Conservation (phyloP, 306 rosid genomes). For the Hippophae gyantsensis region DNA sequence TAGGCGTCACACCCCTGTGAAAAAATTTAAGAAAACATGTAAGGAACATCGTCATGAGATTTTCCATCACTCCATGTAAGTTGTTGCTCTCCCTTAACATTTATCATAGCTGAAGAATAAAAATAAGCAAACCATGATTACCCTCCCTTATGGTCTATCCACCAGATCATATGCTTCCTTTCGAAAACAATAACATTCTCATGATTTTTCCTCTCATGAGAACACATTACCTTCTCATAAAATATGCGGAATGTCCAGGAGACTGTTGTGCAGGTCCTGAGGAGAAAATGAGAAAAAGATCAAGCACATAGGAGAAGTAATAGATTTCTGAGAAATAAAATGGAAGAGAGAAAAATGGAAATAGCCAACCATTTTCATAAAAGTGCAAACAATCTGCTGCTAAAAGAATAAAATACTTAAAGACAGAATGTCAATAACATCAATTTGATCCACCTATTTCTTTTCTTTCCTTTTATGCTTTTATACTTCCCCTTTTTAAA, state of each 20-base stretch:
- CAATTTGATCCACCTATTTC: not conserved
- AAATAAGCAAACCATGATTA: too few species aligned
- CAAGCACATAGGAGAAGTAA: conserved; percentile 15
- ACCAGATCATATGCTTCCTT: not conserved
- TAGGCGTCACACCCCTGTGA: too few species aligned
- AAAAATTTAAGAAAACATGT: too few species aligned
- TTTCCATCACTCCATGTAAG: too few species aligned
- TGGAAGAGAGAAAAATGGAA: not conserved
- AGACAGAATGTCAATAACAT: not conserved
- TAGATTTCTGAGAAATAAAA: conserved; percentile 2
- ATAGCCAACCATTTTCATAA: not conserved
- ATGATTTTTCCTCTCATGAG: conserved; percentile 5
- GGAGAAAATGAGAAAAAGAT: conserved; percentile 17
- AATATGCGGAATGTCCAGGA: conserved; percentile 87
- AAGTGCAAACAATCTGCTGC: not conserved
- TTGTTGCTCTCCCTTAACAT: too few species aligned
- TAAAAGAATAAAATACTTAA: not conserved
- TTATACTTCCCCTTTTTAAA: not conserved
- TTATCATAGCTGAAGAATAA: too few species aligned
- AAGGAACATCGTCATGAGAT: too few species aligned
- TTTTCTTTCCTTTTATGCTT: not conserved
- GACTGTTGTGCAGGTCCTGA: conserved; percentile 86
- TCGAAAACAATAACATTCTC: conserved; percentile 6
- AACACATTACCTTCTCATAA: conserved; percentile 64
- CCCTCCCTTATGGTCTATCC: too few species aligned